Evolutionary conservation across 257 asterid species (phyloP).

Genomic region (Lycium ferocissimum): DNA sequence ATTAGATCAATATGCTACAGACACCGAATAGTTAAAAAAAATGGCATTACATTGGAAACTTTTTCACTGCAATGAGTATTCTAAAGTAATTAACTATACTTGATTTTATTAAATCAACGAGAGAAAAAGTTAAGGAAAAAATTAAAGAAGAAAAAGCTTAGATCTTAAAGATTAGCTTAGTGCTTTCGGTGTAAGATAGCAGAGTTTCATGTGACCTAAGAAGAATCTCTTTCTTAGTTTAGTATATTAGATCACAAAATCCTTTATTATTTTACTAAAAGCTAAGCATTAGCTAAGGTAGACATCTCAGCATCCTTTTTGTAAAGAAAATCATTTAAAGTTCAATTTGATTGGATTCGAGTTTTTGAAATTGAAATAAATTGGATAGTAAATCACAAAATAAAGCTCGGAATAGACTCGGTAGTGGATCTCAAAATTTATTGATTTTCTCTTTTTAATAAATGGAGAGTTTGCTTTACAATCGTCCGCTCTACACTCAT

Average conservation of each 20-base stretch:
- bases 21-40: too few species aligned
- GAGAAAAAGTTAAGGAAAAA: background rate
- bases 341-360: background rate
- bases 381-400: too few species aligned
- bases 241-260: background rate
- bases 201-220: conserved; percentile 22
- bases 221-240: background rate
- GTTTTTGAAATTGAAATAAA: background rate
- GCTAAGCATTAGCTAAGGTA: background rate
- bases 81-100: too few species aligned
- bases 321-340: background rate
- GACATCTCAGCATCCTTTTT: background rate
- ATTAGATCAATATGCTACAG: too few species aligned
- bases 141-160: background rate
- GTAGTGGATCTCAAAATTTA: too few species aligned
- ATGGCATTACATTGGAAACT: background rate
- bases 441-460: too few species aligned
- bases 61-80: too few species aligned
- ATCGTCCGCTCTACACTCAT: too few species aligned
- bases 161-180: background rate
- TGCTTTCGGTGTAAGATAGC: conserved; percentile 21
- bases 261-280: background rate
- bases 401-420: too few species aligned
- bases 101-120: background rate
- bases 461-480: too few species aligned